Percentiles rank a stretch among this genome's conserved stretches.
phyloP scores from a whole-genome alignment of 192 early-diverging fungal genomes.

The Kappamyces sp. region DNA sequence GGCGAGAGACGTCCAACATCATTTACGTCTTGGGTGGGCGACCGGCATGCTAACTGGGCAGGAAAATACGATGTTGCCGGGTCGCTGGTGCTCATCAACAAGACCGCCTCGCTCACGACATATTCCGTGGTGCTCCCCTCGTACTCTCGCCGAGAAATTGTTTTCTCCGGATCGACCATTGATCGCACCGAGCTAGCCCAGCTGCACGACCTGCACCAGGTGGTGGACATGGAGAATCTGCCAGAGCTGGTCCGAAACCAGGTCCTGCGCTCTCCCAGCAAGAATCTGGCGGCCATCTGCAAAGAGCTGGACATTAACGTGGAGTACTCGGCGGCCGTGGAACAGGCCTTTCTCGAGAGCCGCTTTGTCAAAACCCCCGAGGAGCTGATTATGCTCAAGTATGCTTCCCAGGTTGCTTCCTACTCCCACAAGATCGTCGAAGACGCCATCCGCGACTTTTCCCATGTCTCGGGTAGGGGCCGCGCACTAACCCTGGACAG shows the following conservation, averaged over 20 bases:
- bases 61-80: no score
- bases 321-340: constrained; percentile 32
- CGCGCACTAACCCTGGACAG: constrained; percentile 48
- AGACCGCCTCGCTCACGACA: neutral
- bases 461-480: constrained; percentile 2
- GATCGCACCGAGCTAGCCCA: neutral
- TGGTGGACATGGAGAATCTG: no score
- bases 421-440: constrained; percentile 31
- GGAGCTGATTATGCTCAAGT: constrained; percentile 67
- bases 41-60: no score
- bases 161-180: neutral
- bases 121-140: neutral
- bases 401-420: constrained; percentile 45
- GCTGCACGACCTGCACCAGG: no score
- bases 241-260: no score
- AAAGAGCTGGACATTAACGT: constrained; percentile 6
- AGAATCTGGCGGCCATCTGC: constrained; percentile 1
- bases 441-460: constrained; percentile 58
- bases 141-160: neutral
- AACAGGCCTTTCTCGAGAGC: constrained; percentile 62
- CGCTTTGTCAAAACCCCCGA: constrained; percentile 72
- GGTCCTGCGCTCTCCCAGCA: constrained; percentile 12
- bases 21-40: constrained; percentile 2
- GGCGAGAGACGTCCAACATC: constrained; percentile 31
- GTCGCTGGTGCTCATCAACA: no score